These are phyloP conservation scores for Chrysoporthe cubensis DNA, from an alignment of 2,329 filamentous ascomycete species.

Conservation along the genomic window DNA sequence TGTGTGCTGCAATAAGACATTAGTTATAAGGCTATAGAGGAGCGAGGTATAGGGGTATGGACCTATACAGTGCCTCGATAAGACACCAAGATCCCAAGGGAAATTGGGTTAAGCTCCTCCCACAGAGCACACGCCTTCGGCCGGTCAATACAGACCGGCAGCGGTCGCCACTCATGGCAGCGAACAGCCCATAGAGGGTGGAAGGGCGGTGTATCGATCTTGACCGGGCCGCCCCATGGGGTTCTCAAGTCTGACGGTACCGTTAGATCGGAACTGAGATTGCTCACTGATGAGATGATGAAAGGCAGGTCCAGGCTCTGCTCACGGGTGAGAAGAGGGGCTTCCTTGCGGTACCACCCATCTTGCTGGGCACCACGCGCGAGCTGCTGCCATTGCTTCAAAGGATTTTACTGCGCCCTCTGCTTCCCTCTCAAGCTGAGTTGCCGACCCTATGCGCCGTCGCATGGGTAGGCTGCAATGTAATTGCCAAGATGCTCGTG, in stretches of 20 bases:
- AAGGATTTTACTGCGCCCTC: neutral
- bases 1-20: slow-evolving; percentile 20
- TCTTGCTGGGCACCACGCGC: too few relatives aligned
- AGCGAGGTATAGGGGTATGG: slow-evolving; percentile 16
- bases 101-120: slow-evolving; percentile 13
- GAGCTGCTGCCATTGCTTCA: neutral
- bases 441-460: neutral
- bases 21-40: slow-evolving; percentile 23
- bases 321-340: neutral
- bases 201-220: slow-evolving; percentile 10
- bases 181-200: neutral
- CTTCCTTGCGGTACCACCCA: neutral
- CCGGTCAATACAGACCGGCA: neutral
- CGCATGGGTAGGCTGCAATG: neutral
- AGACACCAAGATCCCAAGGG: slow-evolving; percentile 12
- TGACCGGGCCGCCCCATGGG: neutral
- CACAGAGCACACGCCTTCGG: neutral
- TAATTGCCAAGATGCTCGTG: neutral
- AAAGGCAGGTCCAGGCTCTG: neutral
- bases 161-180: neutral
- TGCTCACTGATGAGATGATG: neutral
- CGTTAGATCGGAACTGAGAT: neutral
- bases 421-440: slow-evolving; percentile 1
- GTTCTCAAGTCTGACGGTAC: neutral
- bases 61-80: slow-evolving; percentile 19